Conservation (phyloP, 2,329 filamentous ascomycete species). For the Cladorrhinum sp. region DNA sequence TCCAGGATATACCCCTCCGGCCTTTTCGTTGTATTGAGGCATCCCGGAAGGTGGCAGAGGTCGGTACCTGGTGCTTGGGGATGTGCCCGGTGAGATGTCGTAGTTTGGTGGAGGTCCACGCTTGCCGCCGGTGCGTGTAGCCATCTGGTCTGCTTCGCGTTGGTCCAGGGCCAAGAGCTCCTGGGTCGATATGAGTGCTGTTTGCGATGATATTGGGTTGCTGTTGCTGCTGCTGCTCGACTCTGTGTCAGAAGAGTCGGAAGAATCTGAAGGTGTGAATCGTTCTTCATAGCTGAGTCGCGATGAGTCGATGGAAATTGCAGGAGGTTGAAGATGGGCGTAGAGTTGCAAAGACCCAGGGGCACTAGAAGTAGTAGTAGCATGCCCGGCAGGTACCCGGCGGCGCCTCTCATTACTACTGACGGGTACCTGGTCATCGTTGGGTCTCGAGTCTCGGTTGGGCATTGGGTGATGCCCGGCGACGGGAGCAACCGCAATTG, state of each 20-base stretch:
- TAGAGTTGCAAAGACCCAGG: slow-evolving; percentile 22
- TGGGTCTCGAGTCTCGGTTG: slow-evolving; percentile 13
- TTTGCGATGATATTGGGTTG: slow-evolving; percentile 37
- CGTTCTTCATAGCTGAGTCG: slow-evolving; percentile 33
- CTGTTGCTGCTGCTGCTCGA: slow-evolving; percentile 14
- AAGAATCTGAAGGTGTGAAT: slow-evolving; percentile 34
- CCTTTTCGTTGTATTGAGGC: slow-evolving; percentile 3
- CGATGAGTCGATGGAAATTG: slow-evolving; percentile 13
- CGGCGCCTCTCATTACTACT: slow-evolving; percentile 12
- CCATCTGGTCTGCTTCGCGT: slow-evolving; percentile 38
- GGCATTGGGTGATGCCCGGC: slow-evolving; percentile 20
- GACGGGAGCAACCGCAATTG: slow-evolving; percentile 11
- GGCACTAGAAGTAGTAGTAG: slow-evolving; percentile 6
- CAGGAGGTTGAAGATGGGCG: slow-evolving; percentile 14
- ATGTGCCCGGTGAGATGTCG: slow-evolving; percentile 36
- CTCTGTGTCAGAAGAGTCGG: slow-evolving; percentile 35
- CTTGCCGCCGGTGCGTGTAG: slow-evolving; percentile 41
- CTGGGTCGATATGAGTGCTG: slow-evolving; percentile 52
- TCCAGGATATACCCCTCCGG: slow-evolving; percentile 32
- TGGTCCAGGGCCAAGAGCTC: slow-evolving; percentile 50
- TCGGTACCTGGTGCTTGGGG: slow-evolving; percentile 25
- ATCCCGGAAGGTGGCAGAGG: background rate
- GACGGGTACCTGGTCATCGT: slow-evolving; percentile 9
- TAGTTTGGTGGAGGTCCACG: slow-evolving; percentile 34
- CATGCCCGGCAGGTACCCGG: background rate